Percentiles rank a stretch among this genome's conserved stretches.
Evolutionary conservation across 495 filamentous ascomycete genomes (phyloP).

Genomic region (Aspergillus ellipticus): DNA sequence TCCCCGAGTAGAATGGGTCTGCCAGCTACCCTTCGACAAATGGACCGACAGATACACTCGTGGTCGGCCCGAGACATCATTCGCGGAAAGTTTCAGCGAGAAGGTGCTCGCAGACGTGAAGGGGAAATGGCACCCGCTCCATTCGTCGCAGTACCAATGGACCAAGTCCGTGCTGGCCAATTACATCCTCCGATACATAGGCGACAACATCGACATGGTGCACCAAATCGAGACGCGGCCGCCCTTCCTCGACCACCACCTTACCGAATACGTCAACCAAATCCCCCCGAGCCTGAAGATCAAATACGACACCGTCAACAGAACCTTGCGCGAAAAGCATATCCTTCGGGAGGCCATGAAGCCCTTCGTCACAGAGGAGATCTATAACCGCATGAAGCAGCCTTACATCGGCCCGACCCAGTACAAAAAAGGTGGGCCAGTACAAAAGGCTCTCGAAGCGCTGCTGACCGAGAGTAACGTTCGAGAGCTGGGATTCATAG

Average conservation of each 20-base stretch:
- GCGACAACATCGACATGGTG: constrained; percentile 52
- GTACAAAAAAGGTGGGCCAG: constrained; percentile 28
- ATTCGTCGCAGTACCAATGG: constrained; percentile 44
- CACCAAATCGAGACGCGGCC: constrained; percentile 44
- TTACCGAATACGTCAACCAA: constrained; percentile 45
- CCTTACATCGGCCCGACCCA: constrained; percentile 36
- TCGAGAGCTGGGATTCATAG: constrained; percentile 39
- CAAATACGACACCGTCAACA: constrained; percentile 24
- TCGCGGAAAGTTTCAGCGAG: constrained; percentile 21
- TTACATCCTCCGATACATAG: constrained; percentile 40
- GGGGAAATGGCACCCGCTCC: constrained; percentile 47
- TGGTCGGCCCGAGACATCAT: constrained; percentile 8
- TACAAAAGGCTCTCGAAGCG: constrained; percentile 29
- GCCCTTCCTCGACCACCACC: constrained; percentile 50
- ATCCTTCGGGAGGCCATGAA: constrained; percentile 46
- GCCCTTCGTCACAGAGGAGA: constrained; percentile 48
- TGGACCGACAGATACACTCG: constrained; percentile 7
- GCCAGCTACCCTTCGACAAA: constrained; percentile 3
- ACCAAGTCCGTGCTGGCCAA: constrained; percentile 36
- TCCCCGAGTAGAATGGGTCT: neutral
- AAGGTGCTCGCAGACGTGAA: constrained; percentile 27
- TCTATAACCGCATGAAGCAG: constrained; percentile 45
- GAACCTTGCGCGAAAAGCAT: constrained; percentile 42
- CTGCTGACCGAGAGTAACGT: constrained; percentile 38
- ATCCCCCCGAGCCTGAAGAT: constrained; percentile 48